Conservation (phyloP, 305 asterid species). For the Rubia occidens region DNA sequence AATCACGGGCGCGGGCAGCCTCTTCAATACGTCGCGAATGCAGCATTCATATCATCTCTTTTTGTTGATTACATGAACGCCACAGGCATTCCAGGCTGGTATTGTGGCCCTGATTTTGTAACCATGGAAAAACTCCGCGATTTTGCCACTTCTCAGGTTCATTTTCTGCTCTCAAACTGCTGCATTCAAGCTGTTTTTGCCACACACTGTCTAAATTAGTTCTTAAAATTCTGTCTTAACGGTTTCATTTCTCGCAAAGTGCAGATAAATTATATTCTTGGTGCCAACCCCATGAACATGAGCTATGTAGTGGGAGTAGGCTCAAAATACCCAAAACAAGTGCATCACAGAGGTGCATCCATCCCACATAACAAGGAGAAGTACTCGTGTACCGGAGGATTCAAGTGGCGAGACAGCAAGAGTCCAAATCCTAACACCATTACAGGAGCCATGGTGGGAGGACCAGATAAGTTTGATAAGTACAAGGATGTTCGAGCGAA, state of each 20-base stretch:
- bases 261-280: constrained; percentile 61
- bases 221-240: background rate
- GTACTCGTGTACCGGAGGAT: constrained; percentile 71
- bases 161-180: background rate
- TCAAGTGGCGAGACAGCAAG: constrained; percentile 51
- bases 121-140: constrained; percentile 30
- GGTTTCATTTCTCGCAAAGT: constrained; percentile 2
- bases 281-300: constrained; percentile 62
- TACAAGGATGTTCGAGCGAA: constrained; percentile 49
- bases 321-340: constrained; percentile 47
- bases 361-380: constrained; percentile 38
- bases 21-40: constrained; percentile 70
- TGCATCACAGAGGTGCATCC: constrained; percentile 90
- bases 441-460: constrained; percentile 83
- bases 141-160: constrained; percentile 77
- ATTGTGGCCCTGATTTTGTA: constrained; percentile 46
- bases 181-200: background rate
- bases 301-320: constrained; percentile 84
- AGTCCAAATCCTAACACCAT: constrained; percentile 55
- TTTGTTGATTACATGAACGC: constrained; percentile 70
- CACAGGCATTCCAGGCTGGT: constrained; percentile 64
- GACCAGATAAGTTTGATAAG: constrained; percentile 68
- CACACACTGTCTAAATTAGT: background rate
- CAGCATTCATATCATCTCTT: constrained; percentile 68
- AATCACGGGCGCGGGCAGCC: constrained; percentile 49